phyloP scores from a whole-genome alignment of 306 rosid species.

The Vachellia collinsii region DNA sequence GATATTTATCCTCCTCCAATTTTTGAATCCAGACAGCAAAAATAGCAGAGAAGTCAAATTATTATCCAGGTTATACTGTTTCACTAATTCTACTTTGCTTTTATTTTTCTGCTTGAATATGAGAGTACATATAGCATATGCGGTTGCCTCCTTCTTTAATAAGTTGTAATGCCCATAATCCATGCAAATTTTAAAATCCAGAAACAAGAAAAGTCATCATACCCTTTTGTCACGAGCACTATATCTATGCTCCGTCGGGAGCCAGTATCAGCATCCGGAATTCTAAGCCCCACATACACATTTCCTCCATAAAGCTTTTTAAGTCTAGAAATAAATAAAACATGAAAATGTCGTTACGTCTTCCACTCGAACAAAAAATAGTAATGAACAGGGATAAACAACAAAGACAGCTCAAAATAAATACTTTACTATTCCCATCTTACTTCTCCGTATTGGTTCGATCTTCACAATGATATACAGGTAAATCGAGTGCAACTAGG shows the following conservation, averaged over 20 bases:
- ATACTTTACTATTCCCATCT: background rate
- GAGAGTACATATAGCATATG: background rate
- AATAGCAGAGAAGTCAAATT: background rate
- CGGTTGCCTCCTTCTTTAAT: background rate
- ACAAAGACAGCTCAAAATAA: background rate
- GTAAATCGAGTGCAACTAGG: background rate
- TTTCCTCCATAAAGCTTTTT: constrained; percentile 75
- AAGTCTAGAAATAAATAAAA: constrained; percentile 49
- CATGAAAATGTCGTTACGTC: background rate
- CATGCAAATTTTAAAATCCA: constrained; percentile 8
- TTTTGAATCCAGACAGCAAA: background rate
- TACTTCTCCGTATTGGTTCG: background rate
- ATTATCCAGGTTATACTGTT: constrained; percentile 5
- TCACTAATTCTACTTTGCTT: background rate
- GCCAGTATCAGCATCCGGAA: constrained; percentile 89
- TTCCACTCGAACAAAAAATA: background rate
- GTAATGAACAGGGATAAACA: background rate
- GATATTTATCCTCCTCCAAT: background rate
- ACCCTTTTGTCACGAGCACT: constrained; percentile 72
- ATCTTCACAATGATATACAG: background rate
- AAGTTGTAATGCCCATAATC: background rate
- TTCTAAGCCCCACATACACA: constrained; percentile 77
- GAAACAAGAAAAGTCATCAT: background rate
- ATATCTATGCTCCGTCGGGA: constrained; percentile 73
- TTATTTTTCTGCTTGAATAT: background rate